A percentile compares a stretch with the other conserved stretches of the same genome.
Evolutionary conservation across 768 basidiomycete species (phyloP).

Genomic region (Lentinula detonsa): DNA sequence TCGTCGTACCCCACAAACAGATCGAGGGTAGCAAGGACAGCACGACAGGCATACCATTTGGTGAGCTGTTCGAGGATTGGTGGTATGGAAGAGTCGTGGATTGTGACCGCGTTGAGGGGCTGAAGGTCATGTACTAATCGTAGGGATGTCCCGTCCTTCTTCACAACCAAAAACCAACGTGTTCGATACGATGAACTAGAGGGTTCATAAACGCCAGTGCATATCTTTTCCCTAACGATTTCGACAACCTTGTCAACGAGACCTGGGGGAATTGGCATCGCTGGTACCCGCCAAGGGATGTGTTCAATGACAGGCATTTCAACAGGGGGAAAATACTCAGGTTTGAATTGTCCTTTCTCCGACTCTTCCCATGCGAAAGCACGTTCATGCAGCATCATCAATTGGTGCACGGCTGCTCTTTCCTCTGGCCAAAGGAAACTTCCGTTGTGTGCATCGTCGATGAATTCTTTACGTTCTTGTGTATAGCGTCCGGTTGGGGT

Average conservation of each 20-base stretch:
- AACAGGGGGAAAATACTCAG: background rate
- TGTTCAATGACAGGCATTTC: background rate
- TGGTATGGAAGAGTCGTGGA: conserved; percentile 14
- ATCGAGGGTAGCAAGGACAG: conserved; percentile 11
- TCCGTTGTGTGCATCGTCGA: background rate
- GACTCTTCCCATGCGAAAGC: background rate
- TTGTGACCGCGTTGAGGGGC: conserved; percentile 19
- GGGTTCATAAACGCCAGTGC: conserved; percentile 8
- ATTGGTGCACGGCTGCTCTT: background rate
- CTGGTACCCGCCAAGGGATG: background rate
- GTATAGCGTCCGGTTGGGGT: background rate
- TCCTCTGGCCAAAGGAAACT: background rate
- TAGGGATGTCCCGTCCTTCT: conserved; percentile 14
- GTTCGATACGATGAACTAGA: background rate
- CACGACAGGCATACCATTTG: conserved; percentile 7
- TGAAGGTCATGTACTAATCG: conserved; percentile 19
- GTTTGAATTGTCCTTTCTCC: background rate
- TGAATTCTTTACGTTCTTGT: background rate
- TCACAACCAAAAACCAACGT: conserved; percentile 9
- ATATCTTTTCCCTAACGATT: conserved; percentile 10
- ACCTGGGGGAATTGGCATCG: conserved; percentile 13
- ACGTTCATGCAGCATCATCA: background rate
- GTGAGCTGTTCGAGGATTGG: conserved; percentile 12
- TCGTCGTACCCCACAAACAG: conserved; percentile 23
- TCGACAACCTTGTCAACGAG: conserved; percentile 7